A percentile compares a stretch with the other conserved stretches of the same genome.
Evolutionary conservation across 495 filamentous ascomycete genomes (phyloP).

Genomic region (Beverwykella pulmonaria): DNA sequence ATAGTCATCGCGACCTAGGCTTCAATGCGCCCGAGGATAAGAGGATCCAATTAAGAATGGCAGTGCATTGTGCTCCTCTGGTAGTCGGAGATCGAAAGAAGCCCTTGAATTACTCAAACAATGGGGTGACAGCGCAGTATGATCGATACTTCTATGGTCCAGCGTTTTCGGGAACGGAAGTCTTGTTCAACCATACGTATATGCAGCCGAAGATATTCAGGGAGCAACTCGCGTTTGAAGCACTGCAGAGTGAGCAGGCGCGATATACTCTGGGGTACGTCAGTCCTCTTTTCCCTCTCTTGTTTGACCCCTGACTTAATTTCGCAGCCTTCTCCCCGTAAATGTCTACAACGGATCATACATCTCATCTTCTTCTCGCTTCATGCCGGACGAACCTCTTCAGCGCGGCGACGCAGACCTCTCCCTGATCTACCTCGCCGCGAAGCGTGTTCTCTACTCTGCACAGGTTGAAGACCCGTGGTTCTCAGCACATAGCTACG

Average conservation of each 20-base stretch:
- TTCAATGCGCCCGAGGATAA: conserved; percentile 19
- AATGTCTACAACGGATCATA: neutral
- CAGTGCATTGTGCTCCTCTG: conserved; percentile 20
- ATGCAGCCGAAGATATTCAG: neutral
- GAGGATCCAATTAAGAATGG: conserved; percentile 10
- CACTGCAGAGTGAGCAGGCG: neutral
- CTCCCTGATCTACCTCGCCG: conserved; percentile 10
- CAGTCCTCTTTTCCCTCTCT: neutral
- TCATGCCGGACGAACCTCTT: conserved; percentile 14
- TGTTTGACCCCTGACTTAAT: neutral
- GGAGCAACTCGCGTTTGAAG: neutral
- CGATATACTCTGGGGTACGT: neutral
- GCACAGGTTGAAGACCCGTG: conserved; percentile 15
- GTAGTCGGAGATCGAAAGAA: conserved; percentile 8
- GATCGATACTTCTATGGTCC: conserved; percentile 14
- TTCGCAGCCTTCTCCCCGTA: neutral
- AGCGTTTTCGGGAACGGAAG: neutral
- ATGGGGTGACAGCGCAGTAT: conserved; percentile 2
- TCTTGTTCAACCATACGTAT: neutral
- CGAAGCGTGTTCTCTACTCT: conserved; percentile 1
- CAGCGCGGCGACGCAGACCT: conserved; percentile 14
- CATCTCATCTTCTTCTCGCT: neutral
- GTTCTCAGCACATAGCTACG: conserved; percentile 14
- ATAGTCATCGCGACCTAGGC: conserved; percentile 16
- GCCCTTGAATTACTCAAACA: conserved; percentile 5